Evolutionary conservation across 768 basidiomycete species (phyloP).

Genomic region (Dioszegia hungarica): DNA sequence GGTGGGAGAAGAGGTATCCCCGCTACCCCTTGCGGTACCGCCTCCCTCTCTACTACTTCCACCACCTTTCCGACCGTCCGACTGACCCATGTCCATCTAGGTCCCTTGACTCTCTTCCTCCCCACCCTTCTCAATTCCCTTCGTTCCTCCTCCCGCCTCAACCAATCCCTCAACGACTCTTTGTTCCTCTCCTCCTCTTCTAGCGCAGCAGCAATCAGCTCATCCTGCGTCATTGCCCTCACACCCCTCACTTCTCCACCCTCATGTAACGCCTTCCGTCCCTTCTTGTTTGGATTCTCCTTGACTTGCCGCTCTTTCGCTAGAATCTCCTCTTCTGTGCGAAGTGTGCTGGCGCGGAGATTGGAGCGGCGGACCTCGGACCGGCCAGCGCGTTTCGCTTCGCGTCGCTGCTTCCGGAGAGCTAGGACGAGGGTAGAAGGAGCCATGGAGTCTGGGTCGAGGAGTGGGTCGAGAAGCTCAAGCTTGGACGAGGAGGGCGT

Average conservation of each 20-base stretch:
- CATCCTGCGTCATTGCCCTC: conserved; percentile 38
- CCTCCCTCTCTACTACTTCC: conserved; percentile 16
- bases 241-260: conserved; percentile 28
- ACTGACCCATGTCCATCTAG: conserved; percentile 45
- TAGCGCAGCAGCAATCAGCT: conserved; percentile 44
- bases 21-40: background rate
- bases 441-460: conserved; percentile 32
- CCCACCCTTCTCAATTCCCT: conserved; percentile 34
- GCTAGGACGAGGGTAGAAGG: conserved; percentile 36
- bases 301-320: conserved; percentile 22
- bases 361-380: conserved; percentile 33
- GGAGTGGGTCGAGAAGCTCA: conserved; percentile 15
- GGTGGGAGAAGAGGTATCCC: too few species aligned
- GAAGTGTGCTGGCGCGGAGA: conserved; percentile 34
- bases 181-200: conserved; percentile 46
- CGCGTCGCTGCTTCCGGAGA: conserved; percentile 33
- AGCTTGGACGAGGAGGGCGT: background rate
- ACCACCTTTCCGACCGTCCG: conserved; percentile 36
- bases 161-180: conserved; percentile 39
- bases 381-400: conserved; percentile 24
- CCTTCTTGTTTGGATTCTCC: conserved; percentile 15
- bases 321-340: conserved; percentile 33
- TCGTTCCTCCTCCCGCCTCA: conserved; percentile 43
- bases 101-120: conserved; percentile 43
- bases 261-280: conserved; percentile 30